Conservation (phyloP, 169 alveolate species). For the Babesia ovata region DNA sequence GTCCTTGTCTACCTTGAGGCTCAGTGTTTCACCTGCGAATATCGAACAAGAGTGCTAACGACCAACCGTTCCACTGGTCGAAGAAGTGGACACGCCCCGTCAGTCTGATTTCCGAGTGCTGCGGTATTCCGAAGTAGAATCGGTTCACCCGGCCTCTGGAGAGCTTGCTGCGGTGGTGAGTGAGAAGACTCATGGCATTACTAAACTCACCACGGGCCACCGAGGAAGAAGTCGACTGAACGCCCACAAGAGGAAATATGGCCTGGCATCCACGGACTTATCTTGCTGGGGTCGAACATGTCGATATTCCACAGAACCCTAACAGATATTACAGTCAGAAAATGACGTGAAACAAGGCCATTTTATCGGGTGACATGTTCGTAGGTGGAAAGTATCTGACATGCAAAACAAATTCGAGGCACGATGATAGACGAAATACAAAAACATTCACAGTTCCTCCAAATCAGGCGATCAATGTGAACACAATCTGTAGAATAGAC, state of each 20-base stretch:
- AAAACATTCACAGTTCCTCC: no score
- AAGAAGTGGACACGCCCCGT: constrained; percentile 80
- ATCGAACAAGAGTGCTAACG: background rate
- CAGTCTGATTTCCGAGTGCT: constrained; percentile 64
- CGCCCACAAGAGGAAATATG: constrained; percentile 45
- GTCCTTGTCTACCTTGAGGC: constrained; percentile 70
- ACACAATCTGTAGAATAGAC: no score
- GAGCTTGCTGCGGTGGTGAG: constrained; percentile 11
- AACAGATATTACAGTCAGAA: background rate
- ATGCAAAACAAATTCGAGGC: no score
- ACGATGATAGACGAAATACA: no score
- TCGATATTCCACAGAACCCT: constrained; percentile 58
- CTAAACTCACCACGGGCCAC: constrained; percentile 59
- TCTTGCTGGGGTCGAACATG: constrained; percentile 39
- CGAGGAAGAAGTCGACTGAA: constrained; percentile 64
- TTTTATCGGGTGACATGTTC: no score
- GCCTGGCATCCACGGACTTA: constrained; percentile 49
- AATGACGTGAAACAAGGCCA: no score
- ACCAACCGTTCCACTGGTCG: constrained; percentile 77
- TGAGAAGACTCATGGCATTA: background rate
- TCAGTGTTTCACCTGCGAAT: constrained; percentile 70
- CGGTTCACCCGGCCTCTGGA: constrained; percentile 56
- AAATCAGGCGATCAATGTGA: no score
- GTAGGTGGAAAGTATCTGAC: no score
- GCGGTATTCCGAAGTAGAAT: constrained; percentile 53